Base-by-base conservation (phyloP, 1,139 yeast species). In the Scheffersomyces lignicola region DNA sequence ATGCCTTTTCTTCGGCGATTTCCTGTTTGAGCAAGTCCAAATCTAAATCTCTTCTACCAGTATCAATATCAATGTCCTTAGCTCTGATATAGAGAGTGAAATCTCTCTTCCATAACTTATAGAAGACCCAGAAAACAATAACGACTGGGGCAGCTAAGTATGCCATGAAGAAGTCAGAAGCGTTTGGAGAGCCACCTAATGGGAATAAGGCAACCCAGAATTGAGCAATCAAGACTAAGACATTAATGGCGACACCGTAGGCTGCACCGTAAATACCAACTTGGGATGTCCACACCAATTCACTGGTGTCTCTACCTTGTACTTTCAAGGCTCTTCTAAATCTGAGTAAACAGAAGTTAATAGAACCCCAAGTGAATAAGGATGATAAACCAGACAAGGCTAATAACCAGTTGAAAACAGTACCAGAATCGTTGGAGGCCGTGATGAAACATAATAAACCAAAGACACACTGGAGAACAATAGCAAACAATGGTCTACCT, bases 301-400 rank as follows among this genome's bases (percentile, higher is more conserved):
- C 95, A 34, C 70, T 72, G 12, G 77, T 60, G 18, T 72, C 65
- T 58, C 84, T 76, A 38, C 87, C 87, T 60, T 83, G 84, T 8
- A 52, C 73, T 26, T 60, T 58, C 66, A 88, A 70, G 1, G 95
- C 96, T 35, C 69, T 58, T 66, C 96, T 80, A 63, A 87, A 86
- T 58, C 95, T 75, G 41, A 87, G 67, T 48, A 82, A 95, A 48
- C 88, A 80, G 37, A 83, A 54, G 54, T 83, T 79, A 49, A 88
- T 84, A 12, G 90, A 79, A 26, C 79, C 79, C 95, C 95, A 87
- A 5, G 94, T 84, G 59, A 86, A 86, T 39, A 88, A 69, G 2
- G 95, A 82, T 30, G 94, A 83, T 44, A 87, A 76, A 40, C 95
- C 94, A 11, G 95, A 83, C 32, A 89, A 66, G 16, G 96, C 86